Conservation (phyloP, 148 eudicot genomes). For the Nyssa sinensis region DNA sequence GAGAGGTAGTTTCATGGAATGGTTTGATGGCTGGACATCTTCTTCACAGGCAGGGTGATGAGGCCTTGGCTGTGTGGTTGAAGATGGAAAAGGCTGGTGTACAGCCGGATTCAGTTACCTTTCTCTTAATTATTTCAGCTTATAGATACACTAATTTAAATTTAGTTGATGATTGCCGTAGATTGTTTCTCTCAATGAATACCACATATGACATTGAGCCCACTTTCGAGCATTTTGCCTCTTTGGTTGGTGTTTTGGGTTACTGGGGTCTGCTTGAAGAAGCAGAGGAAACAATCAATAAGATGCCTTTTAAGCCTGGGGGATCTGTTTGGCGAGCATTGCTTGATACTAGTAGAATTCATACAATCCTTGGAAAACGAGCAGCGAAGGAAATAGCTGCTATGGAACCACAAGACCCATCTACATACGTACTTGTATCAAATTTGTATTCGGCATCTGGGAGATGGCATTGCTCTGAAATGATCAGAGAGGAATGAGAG, state of each 20-base stretch:
- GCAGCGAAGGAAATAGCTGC: slow-evolving; percentile 61
- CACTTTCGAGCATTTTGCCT: slow-evolving; percentile 70
- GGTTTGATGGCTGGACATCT: slow-evolving; percentile 67
- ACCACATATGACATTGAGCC: slow-evolving; percentile 48
- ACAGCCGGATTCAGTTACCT: slow-evolving; percentile 56
- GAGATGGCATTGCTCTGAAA: slow-evolving; percentile 83
- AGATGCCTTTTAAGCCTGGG: slow-evolving; percentile 62
- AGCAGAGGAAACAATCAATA: slow-evolving; percentile 57
- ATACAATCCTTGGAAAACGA: slow-evolving; percentile 44
- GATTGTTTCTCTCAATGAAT: slow-evolving; percentile 61
- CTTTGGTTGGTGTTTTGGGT: slow-evolving; percentile 69
- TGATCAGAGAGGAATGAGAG: slow-evolving; percentile 67
- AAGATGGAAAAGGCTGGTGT: slow-evolving; percentile 42
- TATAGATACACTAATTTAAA: slow-evolving; percentile 51
- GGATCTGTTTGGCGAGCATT: slow-evolving; percentile 77
- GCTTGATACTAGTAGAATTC: slow-evolving; percentile 59
- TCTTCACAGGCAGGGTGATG: slow-evolving; percentile 74
- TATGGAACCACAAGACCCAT: slow-evolving; percentile 61
- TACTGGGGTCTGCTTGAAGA: slow-evolving; percentile 73
- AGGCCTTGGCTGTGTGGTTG: slow-evolving; percentile 62
- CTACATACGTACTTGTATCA: slow-evolving; percentile 61
- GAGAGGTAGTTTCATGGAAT: slow-evolving; percentile 86
- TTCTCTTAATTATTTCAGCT: slow-evolving; percentile 57
- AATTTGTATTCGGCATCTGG: slow-evolving; percentile 86
- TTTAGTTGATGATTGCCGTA: slow-evolving; percentile 59